Conservation (phyloP, 257 asterid species). For the Petrea volubilis region DNA sequence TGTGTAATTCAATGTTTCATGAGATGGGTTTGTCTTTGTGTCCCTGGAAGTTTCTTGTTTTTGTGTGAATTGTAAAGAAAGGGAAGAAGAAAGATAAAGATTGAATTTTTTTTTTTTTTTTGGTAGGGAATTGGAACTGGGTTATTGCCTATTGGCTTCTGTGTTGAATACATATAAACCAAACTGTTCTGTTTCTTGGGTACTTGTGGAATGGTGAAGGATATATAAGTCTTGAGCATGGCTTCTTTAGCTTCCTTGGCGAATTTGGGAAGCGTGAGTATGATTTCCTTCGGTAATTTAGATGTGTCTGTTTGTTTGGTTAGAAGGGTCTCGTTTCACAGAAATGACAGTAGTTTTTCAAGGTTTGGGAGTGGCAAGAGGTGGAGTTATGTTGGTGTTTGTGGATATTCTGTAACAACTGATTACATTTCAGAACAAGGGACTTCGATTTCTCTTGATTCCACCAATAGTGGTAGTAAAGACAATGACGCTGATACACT, state of each 20-base stretch:
- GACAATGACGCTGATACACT: constrained; percentile 54
- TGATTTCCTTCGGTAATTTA: constrained; percentile 63
- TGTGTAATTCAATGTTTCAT: constrained; percentile 5
- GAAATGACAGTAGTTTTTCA: constrained; percentile 51
- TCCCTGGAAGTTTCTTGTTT: constrained; percentile 21
- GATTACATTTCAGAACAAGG: constrained; percentile 74
- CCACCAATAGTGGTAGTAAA: constrained; percentile 55
- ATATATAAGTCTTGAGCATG: constrained; percentile 57
- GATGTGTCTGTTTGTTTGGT: constrained; percentile 78
- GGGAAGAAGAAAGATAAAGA: too few species aligned
- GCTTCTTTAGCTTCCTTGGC: constrained; percentile 88
- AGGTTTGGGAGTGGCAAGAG: constrained; percentile 60
- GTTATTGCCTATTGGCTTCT: background rate
- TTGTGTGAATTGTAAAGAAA: constrained; percentile 10
- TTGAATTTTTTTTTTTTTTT: constrained; percentile 19
- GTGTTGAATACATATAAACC: constrained; percentile 18
- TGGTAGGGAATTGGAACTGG: too few species aligned
- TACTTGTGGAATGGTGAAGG: constrained; percentile 37
- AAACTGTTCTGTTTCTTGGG: too few species aligned
- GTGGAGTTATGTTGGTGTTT: constrained; percentile 72
- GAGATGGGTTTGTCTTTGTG: too few species aligned
- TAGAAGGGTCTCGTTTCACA: constrained; percentile 50
- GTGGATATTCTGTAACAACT: constrained; percentile 86
- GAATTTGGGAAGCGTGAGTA: constrained; percentile 80
- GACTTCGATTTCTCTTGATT: constrained; percentile 73